phyloP scores from a whole-genome alignment of 2,329 filamentous ascomycete genomes.

The Tolypocladium capitatum region DNA sequence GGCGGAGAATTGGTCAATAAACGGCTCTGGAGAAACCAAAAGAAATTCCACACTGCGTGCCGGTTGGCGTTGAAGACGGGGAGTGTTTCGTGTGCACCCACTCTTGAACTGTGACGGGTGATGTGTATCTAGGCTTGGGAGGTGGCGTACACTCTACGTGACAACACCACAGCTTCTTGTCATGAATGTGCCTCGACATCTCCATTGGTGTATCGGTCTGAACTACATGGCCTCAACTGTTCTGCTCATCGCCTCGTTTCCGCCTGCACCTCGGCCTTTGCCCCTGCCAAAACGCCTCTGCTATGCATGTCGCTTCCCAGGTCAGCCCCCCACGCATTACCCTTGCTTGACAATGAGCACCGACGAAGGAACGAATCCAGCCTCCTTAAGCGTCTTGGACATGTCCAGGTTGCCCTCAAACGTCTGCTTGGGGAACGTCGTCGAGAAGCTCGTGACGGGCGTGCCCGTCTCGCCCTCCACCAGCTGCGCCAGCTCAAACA shows the following conservation, averaged over 20 bases:
- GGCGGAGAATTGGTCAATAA: slow-evolving; percentile 23
- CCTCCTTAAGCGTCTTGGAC: slow-evolving; percentile 83
- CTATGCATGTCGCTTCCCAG: neutral
- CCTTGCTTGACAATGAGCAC: slow-evolving; percentile 60
- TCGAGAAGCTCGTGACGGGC: slow-evolving; percentile 63
- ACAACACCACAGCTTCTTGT: slow-evolving; percentile 6
- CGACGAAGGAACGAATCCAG: slow-evolving; percentile 81
- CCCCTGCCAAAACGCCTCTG: neutral
- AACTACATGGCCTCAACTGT: neutral
- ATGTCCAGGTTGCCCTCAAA: slow-evolving; percentile 61
- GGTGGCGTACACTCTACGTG: neutral
- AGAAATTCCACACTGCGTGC: slow-evolving; percentile 18
- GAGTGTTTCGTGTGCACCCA: neutral
- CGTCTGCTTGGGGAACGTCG: slow-evolving; percentile 76
- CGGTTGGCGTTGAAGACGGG: neutral
- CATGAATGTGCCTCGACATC: slow-evolving; percentile 2
- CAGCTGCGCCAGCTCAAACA: slow-evolving; percentile 80
- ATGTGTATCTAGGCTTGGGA: neutral
- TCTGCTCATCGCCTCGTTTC: neutral
- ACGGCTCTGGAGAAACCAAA: slow-evolving; percentile 24
- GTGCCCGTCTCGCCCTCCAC: slow-evolving; percentile 58
- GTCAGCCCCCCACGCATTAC: neutral
- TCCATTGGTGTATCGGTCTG: neutral
- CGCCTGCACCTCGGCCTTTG: neutral
- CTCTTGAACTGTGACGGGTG: neutral